phyloP scores from a whole-genome alignment of 805 yeast genomes.

The Suhomyces xylopsoci region DNA sequence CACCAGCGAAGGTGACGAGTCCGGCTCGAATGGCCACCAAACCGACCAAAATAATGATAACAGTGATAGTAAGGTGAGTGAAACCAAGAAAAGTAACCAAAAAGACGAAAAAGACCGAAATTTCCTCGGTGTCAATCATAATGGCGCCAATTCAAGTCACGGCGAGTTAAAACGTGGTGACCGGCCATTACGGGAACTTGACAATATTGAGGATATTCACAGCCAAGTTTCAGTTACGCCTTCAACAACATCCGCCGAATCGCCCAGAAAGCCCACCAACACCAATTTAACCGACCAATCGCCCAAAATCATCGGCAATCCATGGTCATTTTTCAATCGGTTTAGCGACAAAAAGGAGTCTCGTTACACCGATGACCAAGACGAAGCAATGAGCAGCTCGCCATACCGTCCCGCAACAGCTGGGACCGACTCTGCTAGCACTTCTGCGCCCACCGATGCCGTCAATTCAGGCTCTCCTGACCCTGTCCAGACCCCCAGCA shows the following conservation, averaged over 20 bases:
- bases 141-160: background rate
- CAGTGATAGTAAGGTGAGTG: background rate
- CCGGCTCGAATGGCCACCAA: background rate
- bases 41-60: background rate
- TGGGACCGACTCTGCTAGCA: background rate
- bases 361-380: conserved; percentile 29
- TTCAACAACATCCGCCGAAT: background rate
- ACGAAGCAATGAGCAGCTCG: conserved; percentile 20
- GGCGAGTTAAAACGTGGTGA: background rate
- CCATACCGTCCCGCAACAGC: conserved; percentile 6
- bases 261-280: background rate
- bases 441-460: background rate
- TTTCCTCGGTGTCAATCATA: no score
- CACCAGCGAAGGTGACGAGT: background rate
- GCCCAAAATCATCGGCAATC: conserved; percentile 27
- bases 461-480: background rate
- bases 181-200: background rate
- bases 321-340: conserved; percentile 30
- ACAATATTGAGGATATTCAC: background rate
- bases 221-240: background rate
- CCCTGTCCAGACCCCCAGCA: background rate
- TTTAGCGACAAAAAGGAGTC: conserved; percentile 29
- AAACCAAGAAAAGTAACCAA: background rate
- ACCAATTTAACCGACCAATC: conserved; percentile 10
- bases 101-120: background rate